phyloP scores from a whole-genome alignment of 768 basidiomycete species.

The Austroboletus eburneus region DNA sequence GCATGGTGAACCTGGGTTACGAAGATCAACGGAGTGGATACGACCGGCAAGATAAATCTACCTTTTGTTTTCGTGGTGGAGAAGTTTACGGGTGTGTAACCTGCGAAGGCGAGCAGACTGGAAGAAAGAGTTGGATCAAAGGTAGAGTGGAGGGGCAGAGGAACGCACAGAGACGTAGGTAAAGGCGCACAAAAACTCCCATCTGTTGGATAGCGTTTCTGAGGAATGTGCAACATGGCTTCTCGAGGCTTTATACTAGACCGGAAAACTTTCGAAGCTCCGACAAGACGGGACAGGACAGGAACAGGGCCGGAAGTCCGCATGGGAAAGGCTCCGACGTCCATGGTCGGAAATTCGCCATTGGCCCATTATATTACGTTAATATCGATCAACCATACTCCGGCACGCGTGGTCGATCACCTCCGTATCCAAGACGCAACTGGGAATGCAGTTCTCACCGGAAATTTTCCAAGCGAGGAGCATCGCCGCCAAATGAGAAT shows the following conservation, averaged over 20 bases:
- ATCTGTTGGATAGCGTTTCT: constrained; percentile 31
- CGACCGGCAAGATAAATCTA: not conserved
- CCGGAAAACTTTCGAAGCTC: constrained; percentile 19
- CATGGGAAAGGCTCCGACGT: constrained; percentile 1
- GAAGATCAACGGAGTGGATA: constrained; percentile 4
- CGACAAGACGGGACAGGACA: constrained; percentile 23
- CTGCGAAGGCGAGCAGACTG: constrained; percentile 25
- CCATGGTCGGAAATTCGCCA: constrained; percentile 17
- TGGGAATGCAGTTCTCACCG: too few relatives aligned
- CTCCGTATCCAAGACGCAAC: too few relatives aligned
- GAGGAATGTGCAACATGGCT: constrained; percentile 1
- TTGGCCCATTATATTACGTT: constrained; percentile 12
- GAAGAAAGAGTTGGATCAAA: constrained; percentile 7
- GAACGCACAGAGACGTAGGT: constrained; percentile 27
- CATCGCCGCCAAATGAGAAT: too few relatives aligned
- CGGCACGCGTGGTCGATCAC: constrained; percentile 1
- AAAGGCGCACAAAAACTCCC: constrained; percentile 29
- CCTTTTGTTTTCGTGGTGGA: constrained; percentile 11
- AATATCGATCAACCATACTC: not conserved
- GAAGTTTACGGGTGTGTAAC: constrained; percentile 29
- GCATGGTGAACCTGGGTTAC: constrained; percentile 18
- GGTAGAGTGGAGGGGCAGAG: not conserved
- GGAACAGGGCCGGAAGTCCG: constrained; percentile 16
- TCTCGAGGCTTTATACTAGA: constrained; percentile 17
- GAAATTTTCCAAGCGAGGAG: too few relatives aligned